Percentiles rank a stretch among this genome's conserved stretches.
These are phyloP conservation scores for Trifolium subterraneum DNA, from an alignment of 306 rosid species.

Conservation along the genomic window DNA sequence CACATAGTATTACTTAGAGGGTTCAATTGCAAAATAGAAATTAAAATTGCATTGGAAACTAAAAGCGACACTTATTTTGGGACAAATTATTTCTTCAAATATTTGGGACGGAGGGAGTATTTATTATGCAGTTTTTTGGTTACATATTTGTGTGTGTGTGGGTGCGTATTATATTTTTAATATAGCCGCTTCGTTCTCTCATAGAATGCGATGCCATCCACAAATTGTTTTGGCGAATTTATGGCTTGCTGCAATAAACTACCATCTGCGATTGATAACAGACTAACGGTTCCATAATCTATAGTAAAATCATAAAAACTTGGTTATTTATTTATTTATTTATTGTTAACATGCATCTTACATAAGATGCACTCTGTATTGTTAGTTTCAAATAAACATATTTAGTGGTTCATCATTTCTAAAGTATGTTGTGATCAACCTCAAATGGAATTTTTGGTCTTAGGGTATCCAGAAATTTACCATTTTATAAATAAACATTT, in stretches of 20 bases:
- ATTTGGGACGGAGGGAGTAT: not conserved
- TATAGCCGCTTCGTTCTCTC: not conserved
- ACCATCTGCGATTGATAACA: not conserved
- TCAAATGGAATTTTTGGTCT: conserved; percentile 26
- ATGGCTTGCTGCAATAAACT: not conserved
- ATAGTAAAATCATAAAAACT: not conserved
- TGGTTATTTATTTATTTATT: not conserved
- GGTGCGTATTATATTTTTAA: not conserved
- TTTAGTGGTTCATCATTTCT: conserved; percentile 23
- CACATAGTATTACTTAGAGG: too few species aligned
- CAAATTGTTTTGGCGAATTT: not conserved
- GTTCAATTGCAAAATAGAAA: too few species aligned
- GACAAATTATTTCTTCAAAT: not conserved
- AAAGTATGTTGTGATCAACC: conserved; percentile 34
- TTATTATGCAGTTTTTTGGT: too few species aligned
- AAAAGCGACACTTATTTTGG: not conserved
- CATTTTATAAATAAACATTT: conserved; percentile 47
- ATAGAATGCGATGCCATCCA: not conserved
- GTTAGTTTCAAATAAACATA: conserved; percentile 11
- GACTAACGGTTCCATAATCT: not conserved
- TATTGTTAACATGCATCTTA: not conserved
- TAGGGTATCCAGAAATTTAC: conserved; percentile 41
- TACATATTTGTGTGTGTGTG: not conserved
- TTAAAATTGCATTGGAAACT: too few species aligned
- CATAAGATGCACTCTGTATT: conserved; percentile 12